Base-by-base conservation (phyloP, 768 basidiomycete species). In the Amanita polypyramis region DNA sequence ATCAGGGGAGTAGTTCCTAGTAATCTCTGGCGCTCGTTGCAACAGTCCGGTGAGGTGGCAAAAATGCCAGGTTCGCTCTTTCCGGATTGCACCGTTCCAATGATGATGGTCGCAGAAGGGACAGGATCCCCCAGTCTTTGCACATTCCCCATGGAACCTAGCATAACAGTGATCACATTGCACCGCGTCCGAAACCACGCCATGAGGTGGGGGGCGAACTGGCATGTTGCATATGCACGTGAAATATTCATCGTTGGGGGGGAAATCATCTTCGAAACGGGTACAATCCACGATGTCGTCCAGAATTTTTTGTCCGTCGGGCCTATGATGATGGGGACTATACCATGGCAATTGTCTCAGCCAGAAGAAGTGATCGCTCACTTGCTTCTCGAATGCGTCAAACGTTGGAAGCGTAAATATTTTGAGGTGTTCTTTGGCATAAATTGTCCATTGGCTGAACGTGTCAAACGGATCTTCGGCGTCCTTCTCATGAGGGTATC, bases 101-200 rank as follows among this genome's bases (percentile, higher is more conserved):
- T 92, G 89, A 52, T 89, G 84, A 56, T 89, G 87, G 54, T 92
- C 88, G 54, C 88, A 92, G 69, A 92, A 92, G 0, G 88, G 88
- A 59, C 88, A 92, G 4, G 88, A 92, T 30, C 88, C 89, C n/a
- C 88, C 88, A 53, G 84, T 86, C 54, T 81, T 82, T 9, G 87
- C 88, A 56, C 88, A 91, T 42, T 80, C 73, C 4, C 86, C 87
- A 52, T 92, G 88, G 65, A 92, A 92, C 42, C 87, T 71, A 41
- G 88, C 89, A 60, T 76, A 86, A 53, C 88, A 92, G 55, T 91
- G 87, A 58, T 92, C 88, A 60, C 88, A 92, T 60, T 92, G 89
- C 12, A 92, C 89, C 1, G 89, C 88, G 59, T 90, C 87, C 0
- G 89, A 89, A 23, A 75, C 69, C 17, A 70, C 66, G 10, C 86